phyloP scores from a whole-genome alignment of 176 grass and related monocot genomes.

The Guadua angustifolia region DNA sequence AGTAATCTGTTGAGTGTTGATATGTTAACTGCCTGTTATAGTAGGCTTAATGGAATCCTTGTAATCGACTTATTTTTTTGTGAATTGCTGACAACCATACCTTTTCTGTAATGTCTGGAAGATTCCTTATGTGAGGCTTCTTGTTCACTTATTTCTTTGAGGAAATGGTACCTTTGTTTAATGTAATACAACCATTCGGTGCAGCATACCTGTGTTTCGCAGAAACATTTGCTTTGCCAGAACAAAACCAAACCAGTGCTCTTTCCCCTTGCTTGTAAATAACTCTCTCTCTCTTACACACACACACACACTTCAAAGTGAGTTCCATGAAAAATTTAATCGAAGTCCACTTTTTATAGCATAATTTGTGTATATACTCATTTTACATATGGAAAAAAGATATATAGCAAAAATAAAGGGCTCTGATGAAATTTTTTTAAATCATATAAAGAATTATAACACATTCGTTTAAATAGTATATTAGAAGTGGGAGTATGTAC shows the following conservation, averaged over 20 bases:
- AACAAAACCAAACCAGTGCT: constrained; percentile 4
- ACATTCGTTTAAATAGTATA: too few relatives aligned
- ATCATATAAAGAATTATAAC: too few relatives aligned
- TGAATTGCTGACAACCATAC: background rate
- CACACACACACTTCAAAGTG: too few relatives aligned
- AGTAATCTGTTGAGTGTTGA: background rate
- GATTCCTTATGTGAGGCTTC: background rate
- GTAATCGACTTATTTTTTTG: background rate
- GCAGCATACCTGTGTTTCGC: background rate
- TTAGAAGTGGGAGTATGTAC: too few relatives aligned
- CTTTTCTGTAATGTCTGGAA: background rate
- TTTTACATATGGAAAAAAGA: too few relatives aligned
- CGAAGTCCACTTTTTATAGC: too few relatives aligned
- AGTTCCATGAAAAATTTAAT: too few relatives aligned
- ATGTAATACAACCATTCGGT: background rate
- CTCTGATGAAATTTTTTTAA: too few relatives aligned
- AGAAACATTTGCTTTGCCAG: background rate
- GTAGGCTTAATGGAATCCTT: background rate
- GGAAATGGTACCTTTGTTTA: background rate
- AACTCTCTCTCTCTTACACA: too few relatives aligned
- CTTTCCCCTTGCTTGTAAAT: too few relatives aligned
- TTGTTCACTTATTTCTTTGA: background rate
- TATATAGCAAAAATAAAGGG: too few relatives aligned
- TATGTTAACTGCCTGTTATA: background rate
- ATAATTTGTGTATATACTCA: too few relatives aligned